phyloP scores from a whole-genome alignment of 441 rosid genomes.

The Geranium incanum region DNA sequence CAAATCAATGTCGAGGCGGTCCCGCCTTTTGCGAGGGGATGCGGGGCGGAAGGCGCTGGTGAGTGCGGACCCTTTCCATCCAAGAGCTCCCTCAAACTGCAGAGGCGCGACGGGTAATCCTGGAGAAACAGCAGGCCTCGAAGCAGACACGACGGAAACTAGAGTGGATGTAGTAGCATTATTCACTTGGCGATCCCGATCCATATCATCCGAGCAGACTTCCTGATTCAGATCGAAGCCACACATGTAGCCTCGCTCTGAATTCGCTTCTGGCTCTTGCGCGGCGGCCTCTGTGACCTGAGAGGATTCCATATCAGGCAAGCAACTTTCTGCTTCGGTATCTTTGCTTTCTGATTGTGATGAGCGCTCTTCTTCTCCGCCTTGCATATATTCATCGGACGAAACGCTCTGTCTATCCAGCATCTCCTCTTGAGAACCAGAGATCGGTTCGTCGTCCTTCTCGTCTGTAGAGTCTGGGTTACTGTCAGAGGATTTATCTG shows the following conservation, averaged over 20 bases:
- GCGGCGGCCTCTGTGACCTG: conserved; percentile 43
- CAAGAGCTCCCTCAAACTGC: conserved; percentile 64
- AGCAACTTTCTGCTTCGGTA: conserved; percentile 34
- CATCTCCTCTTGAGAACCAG: conserved; percentile 34
- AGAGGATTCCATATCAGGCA: conserved; percentile 49
- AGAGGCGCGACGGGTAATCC: conserved; percentile 56
- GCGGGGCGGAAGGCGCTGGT: conserved; percentile 72
- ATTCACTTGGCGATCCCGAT: conserved; percentile 42
- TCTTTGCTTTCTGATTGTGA: conserved; percentile 31
- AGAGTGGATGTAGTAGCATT: conserved; percentile 31
- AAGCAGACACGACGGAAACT: conserved; percentile 53
- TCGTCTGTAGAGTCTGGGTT: conserved; percentile 43
- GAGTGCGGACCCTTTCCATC: conserved; percentile 72
- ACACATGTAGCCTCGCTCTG: conserved; percentile 48
- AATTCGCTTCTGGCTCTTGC: conserved; percentile 44
- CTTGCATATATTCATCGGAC: conserved; percentile 30
- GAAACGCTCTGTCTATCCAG: conserved; percentile 38
- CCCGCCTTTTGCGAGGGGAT: conserved; percentile 49
- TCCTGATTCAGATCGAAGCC: conserved; percentile 84
- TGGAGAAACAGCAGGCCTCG: conserved; percentile 45
- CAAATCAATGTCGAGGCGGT: conserved; percentile 69
- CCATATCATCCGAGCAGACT: conserved; percentile 67
- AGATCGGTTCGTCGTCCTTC: conserved; percentile 25
- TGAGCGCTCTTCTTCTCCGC: conserved; percentile 22
- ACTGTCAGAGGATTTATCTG: conserved; percentile 42